Percentiles rank a stretch among this genome's conserved stretches.
These are phyloP conservation scores for Pseudonitzschia multistriata DNA, from an alignment of 108 stramenopile species.

Conservation along the genomic window DNA sequence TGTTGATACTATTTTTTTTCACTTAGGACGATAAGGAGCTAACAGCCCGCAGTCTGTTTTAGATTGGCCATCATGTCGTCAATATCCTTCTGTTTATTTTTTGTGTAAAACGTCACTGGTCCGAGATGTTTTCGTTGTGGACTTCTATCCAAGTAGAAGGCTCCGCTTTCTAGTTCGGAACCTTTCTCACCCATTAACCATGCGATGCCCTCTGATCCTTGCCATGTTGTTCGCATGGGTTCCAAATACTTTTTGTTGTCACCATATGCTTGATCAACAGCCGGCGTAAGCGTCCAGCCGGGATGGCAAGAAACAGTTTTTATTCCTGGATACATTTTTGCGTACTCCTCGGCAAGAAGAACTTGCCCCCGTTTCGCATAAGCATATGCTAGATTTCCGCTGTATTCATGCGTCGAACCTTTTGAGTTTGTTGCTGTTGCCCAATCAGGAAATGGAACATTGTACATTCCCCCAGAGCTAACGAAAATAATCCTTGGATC, in stretches of 20 bases:
- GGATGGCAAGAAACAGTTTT: conserved; percentile 66
- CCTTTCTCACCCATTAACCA: conserved; percentile 68
- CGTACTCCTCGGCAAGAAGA: conserved; percentile 73
- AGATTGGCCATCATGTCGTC: conserved; percentile 77
- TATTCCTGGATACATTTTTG: conserved; percentile 53
- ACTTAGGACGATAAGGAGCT: background rate
- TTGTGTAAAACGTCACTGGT: conserved; percentile 73
- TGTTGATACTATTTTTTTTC: too few relatives aligned
- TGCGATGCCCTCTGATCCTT: conserved; percentile 90
- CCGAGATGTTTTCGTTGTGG: conserved; percentile 85
- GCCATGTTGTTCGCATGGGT: conserved; percentile 84
- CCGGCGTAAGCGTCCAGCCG: conserved; percentile 83
- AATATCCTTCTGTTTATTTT: conserved; percentile 73
- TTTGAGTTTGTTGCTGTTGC: conserved; percentile 56
- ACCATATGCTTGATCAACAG: conserved; percentile 86
- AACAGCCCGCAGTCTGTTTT: conserved; percentile 49
- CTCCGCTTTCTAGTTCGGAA: conserved; percentile 68
- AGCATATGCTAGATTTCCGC: conserved; percentile 83
- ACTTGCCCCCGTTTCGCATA: conserved; percentile 95
- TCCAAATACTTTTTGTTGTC: conserved; percentile 73
- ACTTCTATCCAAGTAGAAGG: conserved; percentile 84
- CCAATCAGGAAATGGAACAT: conserved; percentile 85
- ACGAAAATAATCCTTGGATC: conserved; percentile 36
- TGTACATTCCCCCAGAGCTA: conserved; percentile 87
- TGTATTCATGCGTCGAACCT: conserved; percentile 51